These are phyloP conservation scores for Yueomyces sinensis DNA, from an alignment of 805 yeast species.

Conservation along the genomic window DNA sequence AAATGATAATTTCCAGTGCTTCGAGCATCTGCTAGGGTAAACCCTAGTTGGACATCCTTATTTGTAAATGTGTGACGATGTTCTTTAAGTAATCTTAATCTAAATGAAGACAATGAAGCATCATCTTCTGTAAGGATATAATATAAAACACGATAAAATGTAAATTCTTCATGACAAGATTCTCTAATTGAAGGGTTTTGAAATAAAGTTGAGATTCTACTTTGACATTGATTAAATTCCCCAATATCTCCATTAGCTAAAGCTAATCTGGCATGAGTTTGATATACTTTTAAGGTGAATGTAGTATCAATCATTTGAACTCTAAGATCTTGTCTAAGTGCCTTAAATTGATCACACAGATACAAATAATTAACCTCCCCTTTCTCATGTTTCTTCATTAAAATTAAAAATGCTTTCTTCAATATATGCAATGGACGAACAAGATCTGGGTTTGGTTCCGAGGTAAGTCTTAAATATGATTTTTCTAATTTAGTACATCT, in stretches of 20 bases:
- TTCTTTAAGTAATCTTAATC: constrained; percentile 10
- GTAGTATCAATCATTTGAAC: constrained; percentile 77
- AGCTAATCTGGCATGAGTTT: constrained; percentile 78
- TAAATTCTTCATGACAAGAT: constrained; percentile 41
- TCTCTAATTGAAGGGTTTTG: constrained; percentile 27
- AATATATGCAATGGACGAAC: constrained; percentile 66
- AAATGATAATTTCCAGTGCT: constrained; percentile 36
- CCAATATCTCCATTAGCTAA: constrained; percentile 75
- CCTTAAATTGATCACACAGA: constrained; percentile 79
- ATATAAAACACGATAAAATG: constrained; percentile 62
- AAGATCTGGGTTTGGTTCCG: constrained; percentile 75
- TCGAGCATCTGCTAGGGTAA: constrained; percentile 21
- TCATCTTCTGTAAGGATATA: constrained; percentile 59
- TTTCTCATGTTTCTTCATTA: constrained; percentile 38
- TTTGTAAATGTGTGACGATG: constrained; percentile 7
- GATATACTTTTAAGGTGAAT: constrained; percentile 70
- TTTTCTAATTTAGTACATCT: constrained; percentile 57
- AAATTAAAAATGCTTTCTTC: constrained; percentile 39
- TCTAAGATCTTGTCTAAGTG: constrained; percentile 84
- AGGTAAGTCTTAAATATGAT: constrained; percentile 69
- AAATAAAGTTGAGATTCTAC: constrained; percentile 59
- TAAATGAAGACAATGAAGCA: constrained; percentile 15
- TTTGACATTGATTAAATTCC: constrained; percentile 90
- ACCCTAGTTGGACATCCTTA: constrained; percentile 15
- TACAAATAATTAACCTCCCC: constrained; percentile 54